A percentile compares a stretch with the other conserved stretches of the same genome.
These are phyloP conservation scores for Solanum lycopersicoides DNA, from an alignment of 257 asterid species.

Conservation along the genomic window DNA sequence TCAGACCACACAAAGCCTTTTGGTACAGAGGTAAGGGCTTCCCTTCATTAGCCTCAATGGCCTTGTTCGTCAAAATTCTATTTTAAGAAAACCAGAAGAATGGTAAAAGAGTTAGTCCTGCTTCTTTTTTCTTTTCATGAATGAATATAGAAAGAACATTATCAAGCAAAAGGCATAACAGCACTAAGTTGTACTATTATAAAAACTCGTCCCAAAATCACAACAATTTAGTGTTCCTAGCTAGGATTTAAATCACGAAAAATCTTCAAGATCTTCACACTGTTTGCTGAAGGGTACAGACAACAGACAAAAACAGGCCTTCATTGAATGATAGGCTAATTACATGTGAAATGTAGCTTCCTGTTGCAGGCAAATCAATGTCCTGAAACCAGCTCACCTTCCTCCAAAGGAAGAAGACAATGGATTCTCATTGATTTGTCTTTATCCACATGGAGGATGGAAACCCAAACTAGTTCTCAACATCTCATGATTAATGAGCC, in stretches of 20 bases:
- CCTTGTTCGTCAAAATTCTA: conserved; percentile 83
- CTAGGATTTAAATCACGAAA: neutral
- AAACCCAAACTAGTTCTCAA: neutral
- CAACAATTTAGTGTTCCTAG: neutral
- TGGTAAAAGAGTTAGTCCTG: neutral
- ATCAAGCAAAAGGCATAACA: neutral
- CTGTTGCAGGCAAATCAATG: neutral
- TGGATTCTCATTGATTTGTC: neutral
- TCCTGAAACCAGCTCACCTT: neutral
- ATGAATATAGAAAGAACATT: neutral
- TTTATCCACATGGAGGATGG: neutral
- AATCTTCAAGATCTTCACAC: neutral
- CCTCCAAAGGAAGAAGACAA: neutral
- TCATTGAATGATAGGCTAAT: neutral
- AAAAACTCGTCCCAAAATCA: neutral
- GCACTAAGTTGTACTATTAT: neutral
- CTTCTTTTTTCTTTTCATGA: neutral
- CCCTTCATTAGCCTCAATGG: conserved; percentile 87
- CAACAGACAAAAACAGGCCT: neutral
- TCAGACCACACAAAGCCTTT: conserved; percentile 92
- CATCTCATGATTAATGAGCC: neutral
- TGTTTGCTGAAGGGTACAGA: neutral
- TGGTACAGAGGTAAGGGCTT: conserved; percentile 86
- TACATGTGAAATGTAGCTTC: neutral
- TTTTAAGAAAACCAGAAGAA: neutral